Conservation (phyloP, 495 filamentous ascomycete genomes). For the Podospora sp. region DNA sequence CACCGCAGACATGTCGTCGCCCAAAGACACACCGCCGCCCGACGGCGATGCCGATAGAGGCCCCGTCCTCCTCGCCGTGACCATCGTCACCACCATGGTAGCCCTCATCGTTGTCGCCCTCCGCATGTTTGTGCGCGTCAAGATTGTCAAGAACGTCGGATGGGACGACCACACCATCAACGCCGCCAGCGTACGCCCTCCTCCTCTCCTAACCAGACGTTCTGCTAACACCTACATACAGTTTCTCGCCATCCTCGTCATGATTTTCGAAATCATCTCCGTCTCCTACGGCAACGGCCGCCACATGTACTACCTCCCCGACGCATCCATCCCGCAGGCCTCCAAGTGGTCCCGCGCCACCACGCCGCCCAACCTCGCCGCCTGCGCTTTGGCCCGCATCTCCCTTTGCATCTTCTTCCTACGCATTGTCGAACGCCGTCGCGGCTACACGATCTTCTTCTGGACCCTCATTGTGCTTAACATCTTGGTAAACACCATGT, state of each 20-base stretch:
- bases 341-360: slow-evolving; percentile 13
- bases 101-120: slow-evolving; percentile 7
- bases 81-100: slow-evolving; percentile 5
- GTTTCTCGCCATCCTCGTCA: slow-evolving; percentile 1
- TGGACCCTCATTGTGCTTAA: not conserved
- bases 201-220: not conserved
- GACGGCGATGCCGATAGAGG: slow-evolving; percentile 19
- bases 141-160: slow-evolving; percentile 5
- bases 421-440: slow-evolving; percentile 3
- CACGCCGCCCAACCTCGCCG: slow-evolving; percentile 4
- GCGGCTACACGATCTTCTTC: slow-evolving; percentile 1
- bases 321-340: not conserved
- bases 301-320: slow-evolving; percentile 8
- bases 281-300: slow-evolving; percentile 9
- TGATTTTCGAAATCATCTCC: slow-evolving; percentile 12
- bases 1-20: not conserved
- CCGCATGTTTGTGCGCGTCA: slow-evolving; percentile 3
- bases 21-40: slow-evolving; percentile 14
- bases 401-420: slow-evolving; percentile 10
- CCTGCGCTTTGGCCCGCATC: slow-evolving; percentile 1
- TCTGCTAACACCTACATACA: not conserved
- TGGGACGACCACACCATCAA: slow-evolving; percentile 13
- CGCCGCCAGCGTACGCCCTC: not conserved
- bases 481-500: not conserved
- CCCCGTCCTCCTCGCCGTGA: slow-evolving; percentile 2